Base-by-base conservation (phyloP, 2,329 filamentous ascomycete genomes). In the Neonectria coccinea region DNA sequence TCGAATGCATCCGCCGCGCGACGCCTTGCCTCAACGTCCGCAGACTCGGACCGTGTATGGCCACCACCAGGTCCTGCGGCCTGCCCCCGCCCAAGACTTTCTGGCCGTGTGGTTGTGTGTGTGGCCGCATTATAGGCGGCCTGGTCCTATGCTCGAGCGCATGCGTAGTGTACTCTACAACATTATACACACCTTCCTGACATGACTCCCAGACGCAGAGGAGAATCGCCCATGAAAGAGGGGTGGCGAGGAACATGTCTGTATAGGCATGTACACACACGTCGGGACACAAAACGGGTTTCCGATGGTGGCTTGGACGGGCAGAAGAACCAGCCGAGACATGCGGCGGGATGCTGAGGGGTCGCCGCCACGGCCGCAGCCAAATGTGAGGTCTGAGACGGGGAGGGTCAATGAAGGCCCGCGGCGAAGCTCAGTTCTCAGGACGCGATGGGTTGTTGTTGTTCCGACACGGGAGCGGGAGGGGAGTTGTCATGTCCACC, bases 111-210 rank as follows among this genome's bases (percentile, higher is more conserved):
- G 39, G 39, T 42, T 2, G 39, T 48, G 60, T 64, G 39, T 48
- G 60, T 64, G 70, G 72, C 67, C 72, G 72, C 72, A 68, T 72
- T 56, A 56, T 36, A 68, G 61, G 71, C 70, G 70, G 64, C 72
- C 72, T 61, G 60, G 67, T 66, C 65, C 65, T 56, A 56, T 69
- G 68, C 65, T 68, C 68, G 61, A 54, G 54, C 64, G 58, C 48
- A 56, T 66, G 52, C 58, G 64, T n/a, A 39, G 14, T 39, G 36
- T 8, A 39, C 14, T 39, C 14, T 62, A 47, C 31, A 51, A 14
- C 33, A 45, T 53, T 59, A 54, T 64, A 59, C 55, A 59, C 56
- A 50, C 14, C 6, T 58, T 48, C 50, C 25, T 51, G 44, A 42
- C 45, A 41, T 41, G 44, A 56, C 39, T 64, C 39, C 53, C 55